Percentiles rank a stretch among this genome's conserved stretches.
These are phyloP conservation scores for Taiwanofungus camphoratus DNA, from an alignment of 1,284 basidiomycete genomes.

Conservation along the genomic window DNA sequence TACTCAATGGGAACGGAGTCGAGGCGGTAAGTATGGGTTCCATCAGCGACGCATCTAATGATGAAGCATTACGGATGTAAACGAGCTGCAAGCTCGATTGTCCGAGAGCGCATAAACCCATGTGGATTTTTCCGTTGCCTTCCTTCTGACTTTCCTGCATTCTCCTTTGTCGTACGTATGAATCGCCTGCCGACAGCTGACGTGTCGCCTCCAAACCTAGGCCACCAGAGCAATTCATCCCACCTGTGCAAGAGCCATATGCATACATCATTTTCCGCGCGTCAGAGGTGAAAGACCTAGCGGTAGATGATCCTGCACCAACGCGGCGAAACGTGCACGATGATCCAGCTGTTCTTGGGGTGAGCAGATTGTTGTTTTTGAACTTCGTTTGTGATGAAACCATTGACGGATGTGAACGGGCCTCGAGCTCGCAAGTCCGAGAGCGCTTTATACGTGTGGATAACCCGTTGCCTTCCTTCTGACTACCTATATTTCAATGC, in stretches of 20 bases:
- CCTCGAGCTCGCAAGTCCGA: slow-evolving; percentile 36
- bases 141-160: slow-evolving; percentile 49
- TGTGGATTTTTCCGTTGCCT: slow-evolving; percentile 74
- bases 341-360: slow-evolving; percentile 73
- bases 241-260: slow-evolving; percentile 72
- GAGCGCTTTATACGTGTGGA: slow-evolving; percentile 53
- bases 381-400: slow-evolving; percentile 34
- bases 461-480: slow-evolving; percentile 59
- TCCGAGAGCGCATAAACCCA: slow-evolving; percentile 66
- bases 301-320: slow-evolving; percentile 61
- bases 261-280: slow-evolving; percentile 81
- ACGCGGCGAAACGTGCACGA: slow-evolving; percentile 59
- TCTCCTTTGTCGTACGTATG: slow-evolving; percentile 9
- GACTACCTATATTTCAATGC: slow-evolving; percentile 22
- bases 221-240: slow-evolving; percentile 67
- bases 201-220: slow-evolving; percentile 31
- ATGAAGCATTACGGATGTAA: slow-evolving; percentile 66
- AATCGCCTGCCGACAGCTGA: slow-evolving; percentile 14
- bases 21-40: slow-evolving; percentile 56
- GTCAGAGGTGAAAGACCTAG: slow-evolving; percentile 75
- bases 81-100: slow-evolving; percentile 40
- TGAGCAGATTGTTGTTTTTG: slow-evolving; percentile 33
- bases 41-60: slow-evolving; percentile 15
- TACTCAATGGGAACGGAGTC: slow-evolving; percentile 87
- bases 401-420: slow-evolving; percentile 48